These are phyloP conservation scores for Ganoderma sp. DNA, from an alignment of 1,284 basidiomycete genomes.

Conservation along the genomic window DNA sequence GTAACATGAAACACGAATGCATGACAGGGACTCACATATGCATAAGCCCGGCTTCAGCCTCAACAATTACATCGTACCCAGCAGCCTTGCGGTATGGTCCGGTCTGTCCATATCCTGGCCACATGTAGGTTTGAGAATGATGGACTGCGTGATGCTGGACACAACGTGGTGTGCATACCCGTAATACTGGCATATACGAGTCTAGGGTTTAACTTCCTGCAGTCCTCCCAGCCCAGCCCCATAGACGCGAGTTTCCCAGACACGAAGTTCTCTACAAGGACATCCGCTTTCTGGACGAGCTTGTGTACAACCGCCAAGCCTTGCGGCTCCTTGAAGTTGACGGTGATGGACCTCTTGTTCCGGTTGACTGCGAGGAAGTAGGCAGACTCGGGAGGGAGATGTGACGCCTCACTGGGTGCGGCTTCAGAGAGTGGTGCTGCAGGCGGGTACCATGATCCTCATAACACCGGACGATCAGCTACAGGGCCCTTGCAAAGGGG, in stretches of 20 bases:
- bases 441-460: slow-evolving; percentile 84
- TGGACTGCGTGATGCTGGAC: background rate
- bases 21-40: slow-evolving; percentile 70
- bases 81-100: slow-evolving; percentile 85
- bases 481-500: slow-evolving; percentile 14
- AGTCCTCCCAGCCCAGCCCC: slow-evolving; percentile 88
- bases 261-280: slow-evolving; percentile 90
- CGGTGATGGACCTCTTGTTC: slow-evolving; percentile 87
- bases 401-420: slow-evolving; percentile 58
- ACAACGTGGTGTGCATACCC: slow-evolving; percentile 49
- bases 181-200: slow-evolving; percentile 93
- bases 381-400: slow-evolving; percentile 89
- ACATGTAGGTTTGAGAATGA: slow-evolving; percentile 25
- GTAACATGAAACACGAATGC: background rate
- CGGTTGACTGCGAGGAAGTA: slow-evolving; percentile 93
- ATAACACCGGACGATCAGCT: slow-evolving; percentile 17
- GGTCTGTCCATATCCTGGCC: slow-evolving; percentile 88
- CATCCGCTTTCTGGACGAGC: slow-evolving; percentile 79
- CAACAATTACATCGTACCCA: slow-evolving; percentile 91
- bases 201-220: slow-evolving; percentile 77
- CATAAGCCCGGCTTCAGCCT: slow-evolving; percentile 93
- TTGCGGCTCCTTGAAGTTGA: slow-evolving; percentile 83
- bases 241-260: slow-evolving; percentile 84
- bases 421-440: slow-evolving; percentile 64
- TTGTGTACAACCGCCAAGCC: slow-evolving; percentile 82